phyloP scores from a whole-genome alignment of 768 basidiomycete species.

The Boletus vermiculosoides region DNA sequence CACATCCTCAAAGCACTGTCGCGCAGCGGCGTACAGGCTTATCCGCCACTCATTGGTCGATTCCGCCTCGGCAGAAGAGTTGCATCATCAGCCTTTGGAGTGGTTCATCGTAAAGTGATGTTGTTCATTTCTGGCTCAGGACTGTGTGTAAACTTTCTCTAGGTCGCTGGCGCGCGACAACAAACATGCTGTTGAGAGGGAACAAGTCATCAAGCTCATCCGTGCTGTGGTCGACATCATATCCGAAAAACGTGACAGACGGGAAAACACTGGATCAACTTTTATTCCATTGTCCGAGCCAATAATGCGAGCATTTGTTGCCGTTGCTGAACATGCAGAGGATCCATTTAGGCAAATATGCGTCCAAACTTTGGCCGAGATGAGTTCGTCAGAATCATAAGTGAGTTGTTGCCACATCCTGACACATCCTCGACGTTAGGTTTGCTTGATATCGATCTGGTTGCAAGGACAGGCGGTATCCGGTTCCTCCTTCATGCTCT shows the following conservation, averaged over 20 bases:
- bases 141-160: slow-evolving; percentile 9
- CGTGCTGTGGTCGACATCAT: slow-evolving; percentile 79
- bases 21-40: slow-evolving; percentile 81
- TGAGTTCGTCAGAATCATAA: slow-evolving; percentile 52
- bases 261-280: slow-evolving; percentile 40
- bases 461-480: slow-evolving; percentile 79
- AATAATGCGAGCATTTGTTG: slow-evolving; percentile 85
- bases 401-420: slow-evolving; percentile 9
- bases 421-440: slow-evolving; percentile 45
- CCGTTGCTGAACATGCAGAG: slow-evolving; percentile 89
- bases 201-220: slow-evolving; percentile 89
- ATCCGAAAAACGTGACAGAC: slow-evolving; percentile 49
- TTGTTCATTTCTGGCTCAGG: not conserved
- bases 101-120: slow-evolving; percentile 88
- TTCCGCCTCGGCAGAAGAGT: slow-evolving; percentile 58
- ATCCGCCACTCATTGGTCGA: slow-evolving; percentile 80
- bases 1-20: slow-evolving; percentile 62
- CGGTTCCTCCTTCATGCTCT: slow-evolving; percentile 82
- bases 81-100: slow-evolving; percentile 69
- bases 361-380: slow-evolving; percentile 86
- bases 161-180: slow-evolving; percentile 86
- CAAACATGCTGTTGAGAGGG: slow-evolving; percentile 80
- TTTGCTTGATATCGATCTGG: slow-evolving; percentile 81
- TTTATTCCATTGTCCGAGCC: slow-evolving; percentile 66
- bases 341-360: slow-evolving; percentile 83